Percentiles rank a stretch among this genome's conserved stretches.
Conservation (phyloP, 345 rosid species). For the Alliaria petiolata region DNA sequence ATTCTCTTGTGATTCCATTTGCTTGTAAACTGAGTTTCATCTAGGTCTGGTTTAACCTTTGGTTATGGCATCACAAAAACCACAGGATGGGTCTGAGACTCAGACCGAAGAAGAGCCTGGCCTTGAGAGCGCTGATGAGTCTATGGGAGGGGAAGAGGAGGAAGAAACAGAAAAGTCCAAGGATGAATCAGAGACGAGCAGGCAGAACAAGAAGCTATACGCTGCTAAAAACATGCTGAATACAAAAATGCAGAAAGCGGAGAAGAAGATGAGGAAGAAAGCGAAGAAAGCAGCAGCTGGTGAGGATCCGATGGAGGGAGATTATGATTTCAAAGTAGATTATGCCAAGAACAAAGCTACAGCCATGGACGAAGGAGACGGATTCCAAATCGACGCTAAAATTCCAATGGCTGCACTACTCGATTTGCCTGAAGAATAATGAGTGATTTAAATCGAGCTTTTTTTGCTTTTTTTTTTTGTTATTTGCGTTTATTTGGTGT, state of each 20-base stretch:
- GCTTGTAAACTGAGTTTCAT: neutral
- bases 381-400: slow-evolving; percentile 25
- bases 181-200: slow-evolving; percentile 39
- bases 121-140: slow-evolving; percentile 34
- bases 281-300: slow-evolving; percentile 35
- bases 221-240: slow-evolving; percentile 67
- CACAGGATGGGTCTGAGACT: slow-evolving; percentile 21
- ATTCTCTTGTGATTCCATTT: neutral
- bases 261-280: slow-evolving; percentile 74
- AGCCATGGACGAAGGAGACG: slow-evolving; percentile 47
- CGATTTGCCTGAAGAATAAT: slow-evolving; percentile 37
- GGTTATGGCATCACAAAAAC: neutral
- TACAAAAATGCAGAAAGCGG: slow-evolving; percentile 65
- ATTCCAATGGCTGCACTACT: slow-evolving; percentile 52
- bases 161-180: slow-evolving; percentile 27
- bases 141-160: slow-evolving; percentile 40
- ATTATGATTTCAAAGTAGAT: slow-evolving; percentile 82
- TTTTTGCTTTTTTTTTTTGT: neutral
- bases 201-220: slow-evolving; percentile 75
- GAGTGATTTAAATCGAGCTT: slow-evolving; percentile 24
- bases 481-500: slow-evolving; percentile 3
- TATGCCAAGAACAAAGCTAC: slow-evolving; percentile 43
- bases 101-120: slow-evolving; percentile 9
- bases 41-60: neutral
- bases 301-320: slow-evolving; percentile 61